Percentiles rank a stretch among this genome's conserved stretches.
Evolutionary conservation across 202 grass and related monocot genomes (phyloP).

Genomic region (Brachypodium distachyon): DNA sequence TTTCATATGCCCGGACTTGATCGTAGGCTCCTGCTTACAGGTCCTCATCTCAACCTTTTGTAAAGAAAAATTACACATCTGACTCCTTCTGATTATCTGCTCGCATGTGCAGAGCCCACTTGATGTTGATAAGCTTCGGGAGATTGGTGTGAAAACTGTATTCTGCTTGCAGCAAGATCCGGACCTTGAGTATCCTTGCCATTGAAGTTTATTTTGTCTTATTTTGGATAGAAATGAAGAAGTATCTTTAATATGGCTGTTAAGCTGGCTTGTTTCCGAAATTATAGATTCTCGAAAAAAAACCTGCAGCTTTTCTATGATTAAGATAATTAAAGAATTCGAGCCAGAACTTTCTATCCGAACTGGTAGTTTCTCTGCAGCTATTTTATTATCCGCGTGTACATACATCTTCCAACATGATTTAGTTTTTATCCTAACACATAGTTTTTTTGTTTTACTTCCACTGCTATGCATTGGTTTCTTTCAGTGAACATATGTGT

Average conservation of each 20-base stretch:
- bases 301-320: neutral
- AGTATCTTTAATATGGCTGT: neutral
- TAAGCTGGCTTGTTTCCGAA: neutral
- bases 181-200: conserved; percentile 82
- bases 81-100: conserved; percentile 22
- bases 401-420: neutral
- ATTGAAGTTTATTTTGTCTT: neutral
- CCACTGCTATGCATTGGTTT: neutral
- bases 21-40: conserved; percentile 97
- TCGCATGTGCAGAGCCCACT: conserved; percentile 48
- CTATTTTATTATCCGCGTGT: neutral
- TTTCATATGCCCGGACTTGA: conserved; percentile 87
- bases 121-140: conserved; percentile 87
- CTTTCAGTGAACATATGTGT: neutral
- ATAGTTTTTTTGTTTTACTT: neutral
- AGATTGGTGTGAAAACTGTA: conserved; percentile 85
- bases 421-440: neutral
- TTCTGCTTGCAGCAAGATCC: conserved; percentile 98
- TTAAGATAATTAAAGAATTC: neutral
- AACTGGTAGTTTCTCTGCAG: neutral
- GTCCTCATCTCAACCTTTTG: conserved; percentile 31
- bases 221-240: neutral
- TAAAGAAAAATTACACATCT: neutral
- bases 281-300: no score
- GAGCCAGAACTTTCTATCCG: neutral